Base-by-base conservation (phyloP, 1,139 yeast genomes). In the Candida sp. region DNA sequence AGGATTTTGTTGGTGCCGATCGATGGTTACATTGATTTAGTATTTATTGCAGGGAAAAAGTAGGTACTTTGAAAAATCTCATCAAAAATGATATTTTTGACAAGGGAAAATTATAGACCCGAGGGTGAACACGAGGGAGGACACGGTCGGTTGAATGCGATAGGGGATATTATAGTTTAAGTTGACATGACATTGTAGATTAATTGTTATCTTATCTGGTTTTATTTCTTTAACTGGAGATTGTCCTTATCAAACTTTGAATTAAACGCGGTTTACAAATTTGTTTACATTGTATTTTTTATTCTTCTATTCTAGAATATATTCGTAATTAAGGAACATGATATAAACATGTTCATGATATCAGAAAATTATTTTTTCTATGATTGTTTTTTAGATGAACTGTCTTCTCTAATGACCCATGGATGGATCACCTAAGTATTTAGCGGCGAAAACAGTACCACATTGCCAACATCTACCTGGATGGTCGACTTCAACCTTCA, bases 381-480 rank as follows among this genome's bases (percentile, higher is more conserved):
- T 33, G 9, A 25, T 25, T 25, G 29, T 25, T 25, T 6, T 6
- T 25, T 25, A n/a, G n/a, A n/a, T 9, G 6, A 25, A 25, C 29
- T 30, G 33, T n/a, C 11, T 30, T 30, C 6, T 9, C 29, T 80
- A 83, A 62, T 71, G 76, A 56, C 76, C 79, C 64, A 78, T 84
- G 58, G 70, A 78, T 58, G 87, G 86, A 57, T 84, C 88, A 68
- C 97, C 97, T 62, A 91, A 81, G 74, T 84, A 86, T 74, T 90
- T 88, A 59, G 93, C 74, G 62, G 87, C 83, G 79, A 86, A 91
- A 56, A 90, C 96, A 56, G 91, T 85, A 69, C 99, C 99, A 71
- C 98, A 93, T 70, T 91, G 97, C 96, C 97, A 89, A 77, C 98
- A 95, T 82, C 99, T 90, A 55, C 88, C 88, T 53, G 84, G 84